These are phyloP conservation scores for Phytomonas serpens DNA, from an alignment of 208 protist species.

Conservation along the genomic window DNA sequence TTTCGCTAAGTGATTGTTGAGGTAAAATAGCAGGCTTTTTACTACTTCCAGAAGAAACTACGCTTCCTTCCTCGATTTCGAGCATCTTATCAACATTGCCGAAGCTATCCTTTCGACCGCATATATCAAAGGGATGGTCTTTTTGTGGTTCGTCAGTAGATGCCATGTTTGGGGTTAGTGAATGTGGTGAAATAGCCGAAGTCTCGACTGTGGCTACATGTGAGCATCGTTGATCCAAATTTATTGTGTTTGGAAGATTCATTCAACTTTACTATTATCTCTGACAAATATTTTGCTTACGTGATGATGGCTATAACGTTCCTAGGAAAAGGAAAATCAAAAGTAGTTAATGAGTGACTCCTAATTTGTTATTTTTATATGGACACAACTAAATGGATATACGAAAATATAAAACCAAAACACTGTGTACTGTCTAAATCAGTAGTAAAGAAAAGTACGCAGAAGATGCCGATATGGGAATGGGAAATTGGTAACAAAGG, in stretches of 20 bases:
- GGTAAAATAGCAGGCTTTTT: neutral
- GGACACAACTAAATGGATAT: neutral
- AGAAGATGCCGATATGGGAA: neutral
- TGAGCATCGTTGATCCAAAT: neutral
- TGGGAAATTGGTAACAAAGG: neutral
- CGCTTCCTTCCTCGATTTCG: neutral
- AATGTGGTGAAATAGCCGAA: neutral
- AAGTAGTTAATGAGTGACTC: neutral
- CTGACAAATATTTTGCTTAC: neutral
- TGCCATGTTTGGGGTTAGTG: neutral
- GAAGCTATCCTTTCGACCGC: neutral
- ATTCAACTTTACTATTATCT: neutral
- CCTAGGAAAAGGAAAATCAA: neutral
- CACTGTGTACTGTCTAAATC: neutral
- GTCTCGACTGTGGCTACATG: neutral
- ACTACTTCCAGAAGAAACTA: neutral
- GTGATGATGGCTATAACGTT: too few species aligned
- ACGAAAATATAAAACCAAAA: neutral
- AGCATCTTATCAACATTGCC: neutral
- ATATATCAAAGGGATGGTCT: neutral
- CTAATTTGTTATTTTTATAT: slow-evolving; percentile 1
- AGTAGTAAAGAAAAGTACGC: neutral
- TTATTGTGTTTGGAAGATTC: neutral
- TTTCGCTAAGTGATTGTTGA: neutral
- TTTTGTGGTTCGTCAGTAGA: neutral